Percentiles rank a stretch among this genome's conserved stretches.
Conservation (phyloP, 2,329 filamentous ascomycete species). For the Zalaria sp. region DNA sequence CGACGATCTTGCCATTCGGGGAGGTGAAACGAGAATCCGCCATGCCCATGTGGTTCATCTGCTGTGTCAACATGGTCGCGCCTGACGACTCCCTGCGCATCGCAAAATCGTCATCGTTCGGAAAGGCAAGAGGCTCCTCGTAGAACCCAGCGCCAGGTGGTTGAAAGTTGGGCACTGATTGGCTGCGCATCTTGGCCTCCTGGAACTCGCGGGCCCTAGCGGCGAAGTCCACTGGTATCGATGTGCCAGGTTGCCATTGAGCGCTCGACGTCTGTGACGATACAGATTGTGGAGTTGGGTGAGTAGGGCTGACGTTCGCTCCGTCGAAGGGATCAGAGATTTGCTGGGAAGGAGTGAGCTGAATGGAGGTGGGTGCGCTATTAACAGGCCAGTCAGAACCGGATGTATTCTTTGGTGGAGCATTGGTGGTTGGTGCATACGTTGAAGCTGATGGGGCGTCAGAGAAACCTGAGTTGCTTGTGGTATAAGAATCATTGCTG, state of each 20-base stretch:
- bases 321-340: slow-evolving; percentile 1
- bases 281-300: not conserved
- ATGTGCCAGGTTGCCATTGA: slow-evolving; percentile 22
- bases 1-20: slow-evolving; percentile 19
- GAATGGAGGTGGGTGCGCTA: slow-evolving; percentile 1
- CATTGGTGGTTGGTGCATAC: not conserved
- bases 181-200: slow-evolving; percentile 10
- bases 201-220: slow-evolving; percentile 19
- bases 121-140: slow-evolving; percentile 19
- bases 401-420: not conserved
- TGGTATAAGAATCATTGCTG: not conserved
- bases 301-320: too few species aligned
- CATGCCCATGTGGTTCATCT: slow-evolving; percentile 20
- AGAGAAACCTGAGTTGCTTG: not conserved
- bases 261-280: slow-evolving; percentile 8
- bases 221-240: slow-evolving; percentile 19
- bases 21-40: slow-evolving; percentile 15
- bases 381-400: slow-evolving; percentile 1
- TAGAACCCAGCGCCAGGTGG: slow-evolving; percentile 2
- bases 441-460: not conserved
- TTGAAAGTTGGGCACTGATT: slow-evolving; percentile 5
- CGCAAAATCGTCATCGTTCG: slow-evolving; percentile 16
- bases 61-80: slow-evolving; percentile 17
- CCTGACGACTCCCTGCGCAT: slow-evolving; percentile 16
- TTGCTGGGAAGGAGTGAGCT: slow-evolving; percentile 2